Evolutionary conservation across 441 rosid genomes (phyloP), one percentile per base, ranked within the genome.

Genomic region (Populus hybrid): DNA sequence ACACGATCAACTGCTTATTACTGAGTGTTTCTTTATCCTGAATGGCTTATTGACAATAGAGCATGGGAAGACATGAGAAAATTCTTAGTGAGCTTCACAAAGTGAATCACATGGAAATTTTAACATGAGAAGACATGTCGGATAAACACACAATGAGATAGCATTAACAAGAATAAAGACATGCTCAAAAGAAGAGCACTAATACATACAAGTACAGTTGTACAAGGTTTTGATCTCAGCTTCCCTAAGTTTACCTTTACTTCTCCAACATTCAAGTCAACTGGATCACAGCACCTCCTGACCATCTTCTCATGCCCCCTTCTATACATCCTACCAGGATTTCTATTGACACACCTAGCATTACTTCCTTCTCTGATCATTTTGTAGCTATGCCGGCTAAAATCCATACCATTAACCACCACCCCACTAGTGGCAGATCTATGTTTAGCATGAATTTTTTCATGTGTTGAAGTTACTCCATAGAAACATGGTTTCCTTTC

Each of bases 191-290:
- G 68, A 59, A 61, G 80, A 83, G 77, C 74, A 74, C 76, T 77
- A 59, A 28, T 73, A 84, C 65, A 76, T 69, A 83, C 69, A 81
- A 69, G 74, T 76, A 83, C 83, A 80, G 20, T 65, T 9, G 71
- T 65, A 77, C 77, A 82, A 75, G 80, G 67, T 76, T 69, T 76
- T 77, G 77, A 72, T 69, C 72, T 79, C 50, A 73, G 79, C 66
- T 79, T 82, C 82, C 81, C 71, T 80, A 76, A 78, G 82, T 79
- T 89, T 88, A 90, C 97, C 97, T 93, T 88, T 81, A 80, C 83
- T 79, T 79, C 85, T 79, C 87, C 84, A 82, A 83, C 83, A 87
- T 69, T 78, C 77, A 84, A 76, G 85, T 88, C 78, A 69, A 74
- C 82, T 28, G 90, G 78, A 85, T 82, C 87, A 86, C 80, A 75